phyloP scores from a whole-genome alignment of 371 early-diverging fungal species.

The Capillidium heterosporum region DNA sequence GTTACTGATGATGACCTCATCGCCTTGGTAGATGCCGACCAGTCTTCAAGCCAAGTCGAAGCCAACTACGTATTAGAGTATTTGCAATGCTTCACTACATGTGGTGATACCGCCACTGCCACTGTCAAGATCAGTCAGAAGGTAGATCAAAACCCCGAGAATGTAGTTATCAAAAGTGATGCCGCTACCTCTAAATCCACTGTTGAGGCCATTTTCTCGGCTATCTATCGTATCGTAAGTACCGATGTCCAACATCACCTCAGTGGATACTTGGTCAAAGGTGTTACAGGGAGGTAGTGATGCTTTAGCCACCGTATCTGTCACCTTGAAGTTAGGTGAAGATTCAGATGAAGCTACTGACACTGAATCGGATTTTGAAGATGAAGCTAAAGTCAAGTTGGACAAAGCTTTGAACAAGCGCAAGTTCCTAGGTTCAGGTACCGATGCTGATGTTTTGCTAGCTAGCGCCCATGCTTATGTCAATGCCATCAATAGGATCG shows the following conservation, averaged over 20 bases:
- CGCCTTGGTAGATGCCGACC: constrained; percentile 54
- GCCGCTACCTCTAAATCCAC: constrained; percentile 68
- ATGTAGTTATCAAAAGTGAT: constrained; percentile 24
- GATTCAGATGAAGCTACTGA: constrained; percentile 2
- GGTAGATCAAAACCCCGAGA: constrained; percentile 11
- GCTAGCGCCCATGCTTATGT: constrained; percentile 76
- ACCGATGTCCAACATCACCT: constrained; percentile 30
- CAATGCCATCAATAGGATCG: constrained; percentile 51
- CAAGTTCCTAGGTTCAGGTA: constrained; percentile 45
- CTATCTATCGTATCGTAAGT: constrained; percentile 59
- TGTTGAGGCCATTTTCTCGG: constrained; percentile 64
- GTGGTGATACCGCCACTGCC: constrained; percentile 51
- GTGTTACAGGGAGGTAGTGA: constrained; percentile 74
- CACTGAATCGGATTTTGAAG: not conserved
- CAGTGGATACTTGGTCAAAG: constrained; percentile 59
- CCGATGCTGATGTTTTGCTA: constrained; percentile 63
- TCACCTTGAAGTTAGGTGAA: constrained; percentile 34
- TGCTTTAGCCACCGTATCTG: constrained; percentile 65
- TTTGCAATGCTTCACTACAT: constrained; percentile 56
- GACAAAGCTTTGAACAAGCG: constrained; percentile 10
- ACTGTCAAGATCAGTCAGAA: constrained; percentile 22
- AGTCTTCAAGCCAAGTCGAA: constrained; percentile 16
- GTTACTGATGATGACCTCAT: constrained; percentile 77
- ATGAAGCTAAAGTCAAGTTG: not conserved
- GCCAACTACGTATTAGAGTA: constrained; percentile 31